Base-by-base conservation (phyloP, 805 yeast species). In the Lipomyces orientalis region DNA sequence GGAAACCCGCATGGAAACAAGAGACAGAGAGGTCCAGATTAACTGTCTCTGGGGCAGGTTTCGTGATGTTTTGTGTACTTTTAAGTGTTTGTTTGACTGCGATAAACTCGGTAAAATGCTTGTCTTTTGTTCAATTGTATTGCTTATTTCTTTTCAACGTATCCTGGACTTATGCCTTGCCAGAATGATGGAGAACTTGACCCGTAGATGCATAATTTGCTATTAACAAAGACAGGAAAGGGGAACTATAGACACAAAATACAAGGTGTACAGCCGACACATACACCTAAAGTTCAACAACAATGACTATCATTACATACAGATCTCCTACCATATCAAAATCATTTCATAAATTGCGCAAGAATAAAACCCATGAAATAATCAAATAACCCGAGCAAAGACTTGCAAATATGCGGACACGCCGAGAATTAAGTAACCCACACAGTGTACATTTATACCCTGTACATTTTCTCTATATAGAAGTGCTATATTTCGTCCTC, bases 401-500 rank as follows among this genome's bases (percentile, higher is more conserved):
- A 37, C 43, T 37, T 31, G 6, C 55, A 52, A 25, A 10, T 31
- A 14, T 8, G 19, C 34, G 55, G 55, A 16, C 14, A 31, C 29
- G 34, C 55, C 49, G 34, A 52, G 8, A 22, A 25, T 31, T 16
- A 25, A 25, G 35, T 25, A 25, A 52, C 55, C 55, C 31, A 16
- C 19, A 52, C 55, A 33, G 34, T 31, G 34, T 52, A 25, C 34
- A 12, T 52, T 25, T 25, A 52, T n/a, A 25, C 55, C 8, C 34
- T 12, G n/a, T 31, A 19, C 22, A 9, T 10, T 22, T n/a, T 52
- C 34, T 16, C 33, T 25, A 10, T 12, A 16, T 16, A 12, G 34
- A 34, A 8, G n/a, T 9, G 12, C 22, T 63, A 64, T 46, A 64
- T 61, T 66, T 81, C 83, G 65, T 81, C 82, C 64, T 81, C 84